These are phyloP conservation scores for Hysterangium stoloniferum DNA, from an alignment of 768 basidiomycete genomes.

Conservation along the genomic window DNA sequence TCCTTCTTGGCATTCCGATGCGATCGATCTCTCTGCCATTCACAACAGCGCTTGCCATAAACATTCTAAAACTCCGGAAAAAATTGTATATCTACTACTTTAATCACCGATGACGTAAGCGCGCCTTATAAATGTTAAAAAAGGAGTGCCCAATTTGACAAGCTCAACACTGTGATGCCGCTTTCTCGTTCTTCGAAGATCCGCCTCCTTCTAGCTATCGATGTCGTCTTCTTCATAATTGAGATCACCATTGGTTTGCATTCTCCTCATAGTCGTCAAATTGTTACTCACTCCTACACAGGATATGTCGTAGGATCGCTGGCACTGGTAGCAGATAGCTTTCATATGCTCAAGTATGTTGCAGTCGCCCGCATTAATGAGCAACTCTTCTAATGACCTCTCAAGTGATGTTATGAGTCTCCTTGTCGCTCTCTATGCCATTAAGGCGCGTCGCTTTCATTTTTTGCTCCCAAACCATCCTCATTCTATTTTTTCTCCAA, in stretches of 20 bases:
- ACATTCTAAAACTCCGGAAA: no score
- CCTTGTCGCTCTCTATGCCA: slow-evolving; percentile 90
- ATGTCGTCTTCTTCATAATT: slow-evolving; percentile 78
- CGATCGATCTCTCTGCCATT: no score
- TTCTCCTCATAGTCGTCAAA: slow-evolving; percentile 7
- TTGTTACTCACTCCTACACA: slow-evolving; percentile 22
- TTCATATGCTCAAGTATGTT: slow-evolving; percentile 96
- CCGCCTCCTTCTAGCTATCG: slow-evolving; percentile 71
- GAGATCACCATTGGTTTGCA: slow-evolving; percentile 68
- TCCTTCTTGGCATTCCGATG: no score
- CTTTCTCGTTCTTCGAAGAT: slow-evolving; percentile 69
- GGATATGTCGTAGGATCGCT: slow-evolving; percentile 96
- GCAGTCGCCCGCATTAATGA: not conserved
- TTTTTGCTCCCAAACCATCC: slow-evolving; percentile 12
- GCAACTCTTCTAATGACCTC: slow-evolving; percentile 13
- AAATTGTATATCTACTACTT: no score
- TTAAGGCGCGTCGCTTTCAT: slow-evolving; percentile 44
- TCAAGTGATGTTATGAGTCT: slow-evolving; percentile 93
- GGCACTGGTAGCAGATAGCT: slow-evolving; percentile 92
- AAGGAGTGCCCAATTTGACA: no score
- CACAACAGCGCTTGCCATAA: no score
- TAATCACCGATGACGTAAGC: no score
- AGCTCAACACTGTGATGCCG: no score
- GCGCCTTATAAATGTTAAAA: no score
- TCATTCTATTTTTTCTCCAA: slow-evolving; percentile 8